Evolutionary conservation across 2,329 filamentous ascomycete species (phyloP), one percentile per base, ranked within the genome.

Genomic region (Sclerotinia minor): DNA sequence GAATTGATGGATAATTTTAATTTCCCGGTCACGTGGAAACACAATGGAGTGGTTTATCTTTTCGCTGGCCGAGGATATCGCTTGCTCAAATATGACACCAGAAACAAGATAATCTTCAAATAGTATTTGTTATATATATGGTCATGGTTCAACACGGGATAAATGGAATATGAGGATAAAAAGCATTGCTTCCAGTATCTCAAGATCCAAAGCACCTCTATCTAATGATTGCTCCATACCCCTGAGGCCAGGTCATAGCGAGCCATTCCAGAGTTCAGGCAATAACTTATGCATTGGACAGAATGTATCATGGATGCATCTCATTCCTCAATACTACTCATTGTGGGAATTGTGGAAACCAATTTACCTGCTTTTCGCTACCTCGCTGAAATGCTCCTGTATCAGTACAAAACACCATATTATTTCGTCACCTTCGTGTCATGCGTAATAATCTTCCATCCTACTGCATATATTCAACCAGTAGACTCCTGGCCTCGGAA

Each of bases 401-500:
- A 63, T 63, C 65, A 19, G 50, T 67, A 67, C 47, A 61, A 60
- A 67, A 38, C 45, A 45, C 55, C 55, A 29, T 53, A 32, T 53
- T 65, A 60, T 41, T 32, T 67, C 65, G 61, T 67, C 59, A 8
- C 44, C 32, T 64, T 57, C 59, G 41, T 67, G 29, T 29, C 59
- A 24, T 49, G 26, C 50, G 21, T 38, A 55, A 67, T 47, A 57
- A 29, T 29, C 24, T 55, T 64, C 41, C n/a, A 52, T 61, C 59
- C 58, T 75, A 77, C 69, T 67, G 67, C 75, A 85, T 83, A 74
- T 85, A 85, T 64, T 80, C 80, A 64, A 77, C 73, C 67, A 85
- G 72, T 19, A 83, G 78, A 26, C 75, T 75, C 77, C 81, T 81
- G 32, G 81, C 85, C 75, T 92, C 86, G 1, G 84, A 82, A 57